phyloP scores from a whole-genome alignment of 805 yeast species.

The Spathaspora boniae region DNA sequence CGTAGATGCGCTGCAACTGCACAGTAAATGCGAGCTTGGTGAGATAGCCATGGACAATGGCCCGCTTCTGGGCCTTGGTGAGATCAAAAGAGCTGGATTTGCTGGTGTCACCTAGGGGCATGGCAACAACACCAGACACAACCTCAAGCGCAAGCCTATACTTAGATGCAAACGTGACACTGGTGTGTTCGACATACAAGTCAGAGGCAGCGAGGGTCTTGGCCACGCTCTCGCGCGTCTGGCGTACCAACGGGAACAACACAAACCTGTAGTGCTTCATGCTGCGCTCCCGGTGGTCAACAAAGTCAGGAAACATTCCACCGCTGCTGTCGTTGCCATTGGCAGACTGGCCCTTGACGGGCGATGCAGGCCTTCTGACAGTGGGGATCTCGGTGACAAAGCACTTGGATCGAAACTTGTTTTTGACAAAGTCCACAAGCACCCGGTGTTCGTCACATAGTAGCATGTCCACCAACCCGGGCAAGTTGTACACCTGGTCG shows the following conservation, averaged over 20 bases:
- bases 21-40: slow-evolving; percentile 53
- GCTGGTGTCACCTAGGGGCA: neutral
- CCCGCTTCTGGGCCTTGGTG: slow-evolving; percentile 32
- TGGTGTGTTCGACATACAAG: slow-evolving; percentile 54
- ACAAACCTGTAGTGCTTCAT: slow-evolving; percentile 19
- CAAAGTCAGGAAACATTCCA: slow-evolving; percentile 16
- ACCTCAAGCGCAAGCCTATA: slow-evolving; percentile 36
- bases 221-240: slow-evolving; percentile 17
- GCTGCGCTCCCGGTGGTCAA: slow-evolving; percentile 22
- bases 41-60: slow-evolving; percentile 47
- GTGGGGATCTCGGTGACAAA: slow-evolving; percentile 50
- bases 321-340: neutral
- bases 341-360: slow-evolving; percentile 14
- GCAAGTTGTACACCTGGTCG: slow-evolving; percentile 53
- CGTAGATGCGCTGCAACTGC: slow-evolving; percentile 63
- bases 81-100: slow-evolving; percentile 9
- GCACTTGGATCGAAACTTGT: slow-evolving; percentile 61
- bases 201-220: slow-evolving; percentile 41
- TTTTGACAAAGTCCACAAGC: slow-evolving; percentile 61
- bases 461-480: slow-evolving; percentile 39
- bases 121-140: slow-evolving; percentile 12
- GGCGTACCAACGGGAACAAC: slow-evolving; percentile 16
- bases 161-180: slow-evolving; percentile 34
- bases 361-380: slow-evolving; percentile 18
- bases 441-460: slow-evolving; percentile 61